Conservation (phyloP, 768 basidiomycete genomes). For the Amanita pseudoporphyria region DNA sequence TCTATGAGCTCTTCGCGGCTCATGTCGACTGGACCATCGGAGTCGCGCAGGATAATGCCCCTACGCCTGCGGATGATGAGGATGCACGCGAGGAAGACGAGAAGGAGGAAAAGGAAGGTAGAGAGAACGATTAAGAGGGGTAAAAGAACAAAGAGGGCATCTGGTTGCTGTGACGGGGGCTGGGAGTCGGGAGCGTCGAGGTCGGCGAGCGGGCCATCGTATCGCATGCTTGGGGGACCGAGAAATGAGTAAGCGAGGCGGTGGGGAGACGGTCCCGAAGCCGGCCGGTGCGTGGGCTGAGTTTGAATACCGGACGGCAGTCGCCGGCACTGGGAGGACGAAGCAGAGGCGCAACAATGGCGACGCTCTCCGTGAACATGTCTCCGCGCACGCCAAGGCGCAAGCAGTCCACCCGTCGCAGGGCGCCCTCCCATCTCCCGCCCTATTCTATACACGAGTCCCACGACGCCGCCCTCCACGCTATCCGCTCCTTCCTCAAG, state of each 20-base stretch:
- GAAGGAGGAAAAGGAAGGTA: slow-evolving; percentile 85
- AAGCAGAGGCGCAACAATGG: slow-evolving; percentile 15
- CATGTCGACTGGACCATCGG: slow-evolving; percentile 90
- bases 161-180: slow-evolving; percentile 27
- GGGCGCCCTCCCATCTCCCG: slow-evolving; percentile 51
- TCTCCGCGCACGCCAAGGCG: slow-evolving; percentile 43
- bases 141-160: slow-evolving; percentile 78
- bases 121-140: slow-evolving; percentile 91
- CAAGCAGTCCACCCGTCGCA: slow-evolving; percentile 44
- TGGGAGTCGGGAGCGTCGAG: slow-evolving; percentile 19
- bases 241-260: background rate
- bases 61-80: slow-evolving; percentile 72
- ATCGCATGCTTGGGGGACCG: slow-evolving; percentile 1
- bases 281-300: too few species aligned
- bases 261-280: too few species aligned
- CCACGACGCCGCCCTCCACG: slow-evolving; percentile 59
- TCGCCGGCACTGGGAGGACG: background rate
- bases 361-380: slow-evolving; percentile 39
- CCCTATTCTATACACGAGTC: slow-evolving; percentile 44
- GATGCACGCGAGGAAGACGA: slow-evolving; percentile 86
- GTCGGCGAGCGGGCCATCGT: slow-evolving; percentile 6
- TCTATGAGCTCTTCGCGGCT: slow-evolving; percentile 84
- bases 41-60: slow-evolving; percentile 73
- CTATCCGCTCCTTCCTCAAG: slow-evolving; percentile 77
- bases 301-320: background rate